These are phyloP conservation scores for Fusarium sp. DNA, from an alignment of 2,329 filamentous ascomycete species.

Conservation along the genomic window DNA sequence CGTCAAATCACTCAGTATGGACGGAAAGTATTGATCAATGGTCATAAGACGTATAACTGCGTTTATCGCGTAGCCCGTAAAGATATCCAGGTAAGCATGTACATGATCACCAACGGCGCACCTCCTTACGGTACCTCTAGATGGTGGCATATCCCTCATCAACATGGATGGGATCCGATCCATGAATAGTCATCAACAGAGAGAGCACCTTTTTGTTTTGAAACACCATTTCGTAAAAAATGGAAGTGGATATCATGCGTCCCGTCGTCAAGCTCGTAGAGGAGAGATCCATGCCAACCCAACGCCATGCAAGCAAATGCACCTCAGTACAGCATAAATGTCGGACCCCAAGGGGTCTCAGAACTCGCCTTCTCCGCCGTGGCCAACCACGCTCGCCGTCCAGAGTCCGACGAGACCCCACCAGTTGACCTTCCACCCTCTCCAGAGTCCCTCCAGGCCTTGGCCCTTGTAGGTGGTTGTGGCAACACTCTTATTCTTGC, in stretches of 20 bases:
- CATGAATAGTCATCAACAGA: conserved; percentile 40
- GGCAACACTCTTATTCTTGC: conserved; percentile 47
- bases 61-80: background rate
- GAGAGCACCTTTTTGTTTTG: conserved; percentile 27
- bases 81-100: conserved; percentile 18
- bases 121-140: conserved; percentile 29
- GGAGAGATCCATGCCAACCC: conserved; percentile 50
- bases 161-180: conserved; percentile 10
- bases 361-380: conserved; percentile 71
- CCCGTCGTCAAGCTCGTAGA: conserved; percentile 55
- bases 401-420: conserved; percentile 82
- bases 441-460: conserved; percentile 75
- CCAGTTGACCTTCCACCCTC: conserved; percentile 82
- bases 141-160: conserved; percentile 14
- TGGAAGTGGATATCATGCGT: conserved; percentile 56
- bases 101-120: background rate
- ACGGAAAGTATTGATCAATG: background rate
- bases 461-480: conserved; percentile 68
- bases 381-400: conserved; percentile 74
- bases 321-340: conserved; percentile 37
- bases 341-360: conserved; percentile 47
- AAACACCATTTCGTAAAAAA: conserved; percentile 37
- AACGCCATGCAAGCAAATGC: conserved; percentile 52
- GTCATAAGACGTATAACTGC: background rate
- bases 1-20: background rate